Evolutionary conservation across 148 eudicot genomes (phyloP).

Genomic region (Rhododendron vialii): DNA sequence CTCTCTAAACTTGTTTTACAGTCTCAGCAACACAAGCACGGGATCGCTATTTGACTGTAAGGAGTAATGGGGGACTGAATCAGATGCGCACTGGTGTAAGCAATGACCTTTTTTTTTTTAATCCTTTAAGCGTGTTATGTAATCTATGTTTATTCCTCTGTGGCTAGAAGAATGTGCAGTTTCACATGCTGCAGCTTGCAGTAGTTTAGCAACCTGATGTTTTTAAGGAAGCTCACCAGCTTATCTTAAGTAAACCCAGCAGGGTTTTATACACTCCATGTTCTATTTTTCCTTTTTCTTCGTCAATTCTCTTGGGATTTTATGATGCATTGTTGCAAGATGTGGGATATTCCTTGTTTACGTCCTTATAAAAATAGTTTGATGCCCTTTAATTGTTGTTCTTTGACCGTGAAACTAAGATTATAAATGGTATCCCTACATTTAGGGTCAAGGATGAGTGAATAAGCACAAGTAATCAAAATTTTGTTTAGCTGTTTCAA

Average conservation of each 20-base stretch:
- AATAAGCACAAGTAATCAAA: not conserved
- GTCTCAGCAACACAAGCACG: slow-evolving; percentile 49
- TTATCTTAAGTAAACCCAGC: not conserved
- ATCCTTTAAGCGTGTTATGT: not conserved
- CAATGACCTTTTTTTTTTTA: slow-evolving; percentile 8
- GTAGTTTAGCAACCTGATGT: not conserved
- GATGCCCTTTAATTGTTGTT: not conserved
- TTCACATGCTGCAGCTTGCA: not conserved
- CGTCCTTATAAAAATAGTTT: not conserved
- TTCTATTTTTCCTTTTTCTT: not conserved
- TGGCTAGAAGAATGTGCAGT: slow-evolving; percentile 15
- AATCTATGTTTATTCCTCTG: not conserved
- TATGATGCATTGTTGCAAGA: not conserved
- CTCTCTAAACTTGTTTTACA: not conserved
- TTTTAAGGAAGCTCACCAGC: not conserved
- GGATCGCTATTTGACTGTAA: slow-evolving; percentile 70
- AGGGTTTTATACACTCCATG: not conserved
- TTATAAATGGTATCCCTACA: not conserved
- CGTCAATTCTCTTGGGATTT: not conserved
- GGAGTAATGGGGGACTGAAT: slow-evolving; percentile 85
- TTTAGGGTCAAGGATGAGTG: not conserved
- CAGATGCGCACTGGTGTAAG: slow-evolving; percentile 98
- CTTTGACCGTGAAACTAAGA: not conserved
- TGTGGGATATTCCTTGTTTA: not conserved
- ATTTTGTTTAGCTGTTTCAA: not conserved